Conservation (phyloP, 768 basidiomycete genomes). For the Clathrus columnatus region DNA sequence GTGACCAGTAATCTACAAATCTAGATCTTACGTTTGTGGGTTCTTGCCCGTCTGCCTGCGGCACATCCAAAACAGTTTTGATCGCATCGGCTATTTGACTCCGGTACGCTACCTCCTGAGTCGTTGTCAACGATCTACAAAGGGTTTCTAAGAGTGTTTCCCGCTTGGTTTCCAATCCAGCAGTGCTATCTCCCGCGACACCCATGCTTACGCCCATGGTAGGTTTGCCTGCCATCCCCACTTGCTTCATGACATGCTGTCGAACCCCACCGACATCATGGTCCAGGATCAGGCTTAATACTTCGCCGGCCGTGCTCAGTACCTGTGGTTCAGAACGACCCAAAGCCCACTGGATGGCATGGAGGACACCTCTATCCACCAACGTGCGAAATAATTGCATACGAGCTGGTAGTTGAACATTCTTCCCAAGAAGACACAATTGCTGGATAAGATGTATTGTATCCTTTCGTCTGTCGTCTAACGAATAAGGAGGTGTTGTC, state of each 20-base stretch:
- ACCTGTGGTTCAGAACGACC: conserved; percentile 55
- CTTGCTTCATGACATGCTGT: conserved; percentile 76
- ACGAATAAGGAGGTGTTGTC: conserved; percentile 22
- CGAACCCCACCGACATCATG: conserved; percentile 87
- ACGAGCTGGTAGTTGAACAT: conserved; percentile 83
- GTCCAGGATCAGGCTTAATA: conserved; percentile 77
- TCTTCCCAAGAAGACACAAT: conserved; percentile 92
- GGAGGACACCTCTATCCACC: conserved; percentile 80
- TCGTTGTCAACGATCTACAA: conserved; percentile 68
- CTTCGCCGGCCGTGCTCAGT: conserved; percentile 77
- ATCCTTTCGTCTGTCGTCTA: conserved; percentile 52
- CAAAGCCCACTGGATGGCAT: conserved; percentile 90
- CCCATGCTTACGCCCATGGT: conserved; percentile 40
- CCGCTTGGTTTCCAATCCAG: conserved; percentile 37
- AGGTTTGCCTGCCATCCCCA: conserved; percentile 17
- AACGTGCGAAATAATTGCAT: conserved; percentile 79
- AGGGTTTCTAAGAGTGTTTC: conserved; percentile 70
- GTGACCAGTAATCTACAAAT: not conserved
- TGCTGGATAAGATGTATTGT: conserved; percentile 87
- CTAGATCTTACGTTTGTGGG: conserved; percentile 4
- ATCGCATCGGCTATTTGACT: conserved; percentile 86
- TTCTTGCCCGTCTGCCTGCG: conserved; percentile 29
- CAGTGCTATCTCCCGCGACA: conserved; percentile 53
- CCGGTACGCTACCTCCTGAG: conserved; percentile 79
- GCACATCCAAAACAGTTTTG: conserved; percentile 74